Base-by-base conservation (phyloP, 257 asterid species). In the Leptodermis oblonga region DNA sequence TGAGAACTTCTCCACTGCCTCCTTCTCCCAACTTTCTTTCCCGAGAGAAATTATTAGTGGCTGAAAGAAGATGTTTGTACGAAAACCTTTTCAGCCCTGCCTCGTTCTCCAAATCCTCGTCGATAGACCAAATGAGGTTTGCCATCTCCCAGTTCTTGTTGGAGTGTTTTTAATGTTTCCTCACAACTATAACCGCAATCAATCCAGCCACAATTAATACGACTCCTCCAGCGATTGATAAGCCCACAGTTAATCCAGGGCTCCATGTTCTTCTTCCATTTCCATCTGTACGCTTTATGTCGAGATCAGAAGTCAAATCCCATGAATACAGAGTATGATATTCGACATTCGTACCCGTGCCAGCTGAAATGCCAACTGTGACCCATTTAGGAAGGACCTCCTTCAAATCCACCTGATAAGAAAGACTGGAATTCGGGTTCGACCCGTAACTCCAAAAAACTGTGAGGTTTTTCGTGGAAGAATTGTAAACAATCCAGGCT, bases 11-110 rank as follows among this genome's bases (percentile, higher is more conserved):
- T 31, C 86, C 86, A 33, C 76, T 78, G 61, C 81, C 83, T 20
- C 86, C 79, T 33, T 78, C 79, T 0, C 86, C 86, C 11, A 78
- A 36, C n/a, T 81, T 81, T 36, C 77, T 59, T n/a, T 78, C 81
- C 11, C 62, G 63, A 1, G 83, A 75, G 69, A 78, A 81, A 37
- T 81, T 79, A 56, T 76, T 69, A 7, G 86, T 81, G 37, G 86
- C 76, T 30, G 49, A 25, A 55, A 41, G 74, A 46, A 81, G 73
- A 36, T 78, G 79, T 62, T 36, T 59, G 23, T 75, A 75, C 20
- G 75, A 66, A 54, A 81, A 81, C 73, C 56, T 76, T 67, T 70
- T 78, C 11, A 83, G 83, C 18, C 83, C 83, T 48, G 83, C 56
- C 22, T 81, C 81, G 33, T 73, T 78, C 55, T 81, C 86, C 37